Conservation (phyloP, 2,329 filamentous ascomycete genomes). For the Rhexocercosporidium sp. region DNA sequence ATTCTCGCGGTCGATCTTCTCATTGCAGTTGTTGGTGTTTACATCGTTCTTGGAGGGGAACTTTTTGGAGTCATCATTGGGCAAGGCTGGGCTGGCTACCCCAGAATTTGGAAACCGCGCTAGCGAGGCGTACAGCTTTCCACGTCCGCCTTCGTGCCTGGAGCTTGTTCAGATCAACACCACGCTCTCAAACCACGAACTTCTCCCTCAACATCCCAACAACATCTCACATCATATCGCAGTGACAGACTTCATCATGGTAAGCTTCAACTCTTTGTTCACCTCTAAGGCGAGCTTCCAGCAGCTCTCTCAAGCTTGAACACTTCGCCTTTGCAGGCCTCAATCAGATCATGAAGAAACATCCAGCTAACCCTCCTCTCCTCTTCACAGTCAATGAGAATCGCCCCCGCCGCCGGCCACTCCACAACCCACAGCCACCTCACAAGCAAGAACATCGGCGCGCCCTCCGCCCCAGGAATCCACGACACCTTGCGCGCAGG, state of each 20-base stretch:
- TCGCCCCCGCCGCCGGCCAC: slow-evolving; percentile 76
- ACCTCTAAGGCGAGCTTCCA: neutral
- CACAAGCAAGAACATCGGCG: slow-evolving; percentile 62
- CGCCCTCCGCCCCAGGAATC: slow-evolving; percentile 89
- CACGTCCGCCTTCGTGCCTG: slow-evolving; percentile 36
- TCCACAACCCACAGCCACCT: slow-evolving; percentile 69
- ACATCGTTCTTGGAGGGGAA: slow-evolving; percentile 8
- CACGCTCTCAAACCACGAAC: slow-evolving; percentile 17
- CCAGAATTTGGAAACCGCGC: slow-evolving; percentile 21
- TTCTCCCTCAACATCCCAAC: slow-evolving; percentile 13
- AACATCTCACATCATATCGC: slow-evolving; percentile 10
- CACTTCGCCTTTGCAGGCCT: neutral
- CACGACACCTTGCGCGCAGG: slow-evolving; percentile 92
- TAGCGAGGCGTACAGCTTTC: slow-evolving; percentile 25
- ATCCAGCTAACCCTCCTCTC: slow-evolving; percentile 6
- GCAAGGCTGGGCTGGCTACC: slow-evolving; percentile 32
- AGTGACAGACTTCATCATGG: slow-evolving; percentile 31
- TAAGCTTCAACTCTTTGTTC: slow-evolving; percentile 25
- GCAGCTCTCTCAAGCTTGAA: neutral
- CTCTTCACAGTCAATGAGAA: slow-evolving; percentile 76
- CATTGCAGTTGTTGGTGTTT: slow-evolving; percentile 28
- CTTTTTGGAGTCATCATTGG: slow-evolving; percentile 8
- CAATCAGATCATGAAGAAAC: neutral
- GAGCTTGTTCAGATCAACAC: slow-evolving; percentile 28
- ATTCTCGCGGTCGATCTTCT: slow-evolving; percentile 20